Evolutionary conservation across 306 rosid genomes (phyloP).

Genomic region (Sindora glabra): DNA sequence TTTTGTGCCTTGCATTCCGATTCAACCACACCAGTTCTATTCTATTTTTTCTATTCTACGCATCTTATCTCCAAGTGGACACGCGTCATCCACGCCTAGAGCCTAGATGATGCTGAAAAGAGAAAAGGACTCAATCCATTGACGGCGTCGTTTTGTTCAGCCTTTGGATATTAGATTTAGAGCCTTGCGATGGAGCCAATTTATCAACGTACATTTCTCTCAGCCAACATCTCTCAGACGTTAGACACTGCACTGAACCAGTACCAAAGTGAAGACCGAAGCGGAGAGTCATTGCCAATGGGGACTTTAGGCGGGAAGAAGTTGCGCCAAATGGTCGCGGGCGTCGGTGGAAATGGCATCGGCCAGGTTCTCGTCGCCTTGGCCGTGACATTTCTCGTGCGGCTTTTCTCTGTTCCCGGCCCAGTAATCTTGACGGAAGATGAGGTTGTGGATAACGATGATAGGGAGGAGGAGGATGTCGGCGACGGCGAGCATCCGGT

Average conservation of each 20-base stretch:
- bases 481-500: constrained; percentile 12
- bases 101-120: neutral
- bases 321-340: constrained; percentile 39
- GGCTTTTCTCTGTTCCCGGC: constrained; percentile 64
- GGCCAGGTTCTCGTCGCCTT: constrained; percentile 67
- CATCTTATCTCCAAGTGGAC: constrained; percentile 54
- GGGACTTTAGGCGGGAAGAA: constrained; percentile 58
- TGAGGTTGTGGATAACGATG: constrained; percentile 25
- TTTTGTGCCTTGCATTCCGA: too few relatives aligned
- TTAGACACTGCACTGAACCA: neutral
- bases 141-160: neutral
- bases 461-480: constrained; percentile 13
- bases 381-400: constrained; percentile 59
- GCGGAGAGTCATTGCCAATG: constrained; percentile 31
- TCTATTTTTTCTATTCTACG: too few relatives aligned
- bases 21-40: too few relatives aligned
- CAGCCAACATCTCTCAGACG: neutral
- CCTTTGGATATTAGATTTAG: neutral
- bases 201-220: neutral
- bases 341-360: constrained; percentile 56
- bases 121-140: neutral
- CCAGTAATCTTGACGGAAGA: constrained; percentile 50
- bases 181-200: too few relatives aligned
- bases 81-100: constrained; percentile 36
- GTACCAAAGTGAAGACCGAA: neutral